Percentiles rank a stretch among this genome's conserved stretches.
phyloP scores from a whole-genome alignment of 805 yeast species.

The Kodamaea neixiangensis region DNA sequence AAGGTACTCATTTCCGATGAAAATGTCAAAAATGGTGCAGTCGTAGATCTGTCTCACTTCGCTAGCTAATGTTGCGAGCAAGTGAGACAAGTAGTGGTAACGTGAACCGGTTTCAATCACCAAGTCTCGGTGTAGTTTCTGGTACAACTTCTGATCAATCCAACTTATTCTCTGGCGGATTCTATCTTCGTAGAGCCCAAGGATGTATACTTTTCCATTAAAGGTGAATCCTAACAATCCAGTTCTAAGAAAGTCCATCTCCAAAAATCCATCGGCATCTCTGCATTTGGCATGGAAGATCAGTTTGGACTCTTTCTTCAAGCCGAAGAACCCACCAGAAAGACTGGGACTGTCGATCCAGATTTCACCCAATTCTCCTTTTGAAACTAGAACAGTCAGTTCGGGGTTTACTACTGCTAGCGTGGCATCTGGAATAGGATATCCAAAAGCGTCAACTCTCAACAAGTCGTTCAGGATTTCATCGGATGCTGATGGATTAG shows the following conservation, averaged over 20 bases:
- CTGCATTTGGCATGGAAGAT: conserved; percentile 82
- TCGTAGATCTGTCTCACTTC: conserved; percentile 82
- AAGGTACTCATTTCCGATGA: conserved; percentile 74
- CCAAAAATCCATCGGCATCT: conserved; percentile 68
- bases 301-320: conserved; percentile 61
- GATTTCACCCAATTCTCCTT: conserved; percentile 87
- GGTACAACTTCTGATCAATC: conserved; percentile 51
- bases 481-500: conserved; percentile 52
- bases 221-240: conserved; percentile 87
- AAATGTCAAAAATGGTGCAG: conserved; percentile 87
- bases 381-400: conserved; percentile 69
- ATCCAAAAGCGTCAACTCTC: conserved; percentile 90
- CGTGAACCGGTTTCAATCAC: conserved; percentile 44
- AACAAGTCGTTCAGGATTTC: conserved; percentile 43
- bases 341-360: conserved; percentile 96
- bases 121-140: conserved; percentile 29
- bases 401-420: conserved; percentile 95
- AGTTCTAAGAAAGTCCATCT: conserved; percentile 82
- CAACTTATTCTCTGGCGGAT: conserved; percentile 74
- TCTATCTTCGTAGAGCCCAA: conserved; percentile 91
- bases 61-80: conserved; percentile 80
- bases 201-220: conserved; percentile 82
- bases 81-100: conserved; percentile 85
- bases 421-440: conserved; percentile 91
- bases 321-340: conserved; percentile 86